phyloP scores from a whole-genome alignment of 208 protist genomes.

The Leishmania braziliensis region DNA sequence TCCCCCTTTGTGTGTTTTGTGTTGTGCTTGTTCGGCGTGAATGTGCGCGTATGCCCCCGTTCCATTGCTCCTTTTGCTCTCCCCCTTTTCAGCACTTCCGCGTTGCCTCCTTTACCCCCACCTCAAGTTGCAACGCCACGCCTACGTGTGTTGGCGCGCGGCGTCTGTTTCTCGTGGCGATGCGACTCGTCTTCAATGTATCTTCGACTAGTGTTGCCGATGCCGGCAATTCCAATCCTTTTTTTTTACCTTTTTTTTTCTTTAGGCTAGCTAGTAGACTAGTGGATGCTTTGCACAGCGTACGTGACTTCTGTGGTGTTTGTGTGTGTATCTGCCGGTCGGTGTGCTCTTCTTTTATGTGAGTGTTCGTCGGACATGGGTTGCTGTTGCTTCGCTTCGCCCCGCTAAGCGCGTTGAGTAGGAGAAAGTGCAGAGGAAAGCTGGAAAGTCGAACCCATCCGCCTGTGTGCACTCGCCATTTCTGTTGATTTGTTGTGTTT shows the following conservation, averaged over 20 bases:
- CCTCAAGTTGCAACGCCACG: not conserved
- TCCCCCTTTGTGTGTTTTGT: not conserved
- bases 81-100: not conserved
- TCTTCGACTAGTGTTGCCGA: not conserved
- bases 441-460: not conserved
- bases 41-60: not conserved
- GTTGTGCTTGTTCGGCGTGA: not conserved
- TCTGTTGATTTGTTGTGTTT: constrained; percentile 9
- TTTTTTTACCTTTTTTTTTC: not conserved
- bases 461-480: not conserved
- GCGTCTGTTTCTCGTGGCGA: not conserved
- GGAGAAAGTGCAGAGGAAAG: not conserved
- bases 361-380: not conserved
- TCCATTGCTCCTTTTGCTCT: not conserved
- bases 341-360: not conserved
- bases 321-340: not conserved
- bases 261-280: not conserved
- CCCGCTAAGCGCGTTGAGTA: not conserved
- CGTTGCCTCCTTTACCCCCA: not conserved
- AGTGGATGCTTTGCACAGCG: not conserved
- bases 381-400: constrained; percentile 2
- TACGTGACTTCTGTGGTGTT: not conserved
- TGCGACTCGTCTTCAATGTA: not conserved
- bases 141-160: not conserved
- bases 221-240: not conserved